Evolutionary conservation across 345 rosid species (phyloP), one percentile per base, ranked within the genome.

Genomic region (Excoecaria cochinchinensis): DNA sequence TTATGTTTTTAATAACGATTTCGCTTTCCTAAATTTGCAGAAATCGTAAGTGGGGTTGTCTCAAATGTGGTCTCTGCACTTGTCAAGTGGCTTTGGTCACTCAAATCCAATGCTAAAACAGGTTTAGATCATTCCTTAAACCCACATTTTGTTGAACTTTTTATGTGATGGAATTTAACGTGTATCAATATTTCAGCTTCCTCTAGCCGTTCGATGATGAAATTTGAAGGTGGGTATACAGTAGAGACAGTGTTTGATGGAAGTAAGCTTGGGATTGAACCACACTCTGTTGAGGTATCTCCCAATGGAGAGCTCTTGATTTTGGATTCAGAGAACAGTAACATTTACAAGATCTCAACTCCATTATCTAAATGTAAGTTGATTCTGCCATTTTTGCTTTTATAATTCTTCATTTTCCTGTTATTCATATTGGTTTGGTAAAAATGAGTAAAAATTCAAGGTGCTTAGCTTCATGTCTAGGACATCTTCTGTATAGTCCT

Each of bases 381-480:
- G 39, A 17, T 48, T 59, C 31, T 65, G 8, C 21, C 14, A 19
- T 42, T 3, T 10, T 39, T 14, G 40, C 56, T 47, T 66, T 36
- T n/a, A 22, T 31, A 19, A 65, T 52, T 60, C 17, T 48, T 15
- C 38, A 15, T 52, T 25, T 38, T 56, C 22, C 11, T 39, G 16
- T 71, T 10, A 31, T 31, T 31, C 48, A 6, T 10, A 44, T 44
- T 44, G 22, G 13, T 40, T 48, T 48, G 59, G 53, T 67, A 5
- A 52, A 11, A 48, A 48, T 69, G 46, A n/a, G 24, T 40, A 46
- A 44, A 46, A 50, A 8, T 16, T 51, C 46, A 76, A 25, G 75
- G 73, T 53, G 48, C 80, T 78, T 85, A n/a, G 62, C 92, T 88
- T 89, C 85, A 68, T 70, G 75, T 76, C 70, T 69, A 48, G 76